Evolutionary conservation across 305 asterid species (phyloP), one percentile per base, ranked within the genome.

Genomic region (Galium porrigens): DNA sequence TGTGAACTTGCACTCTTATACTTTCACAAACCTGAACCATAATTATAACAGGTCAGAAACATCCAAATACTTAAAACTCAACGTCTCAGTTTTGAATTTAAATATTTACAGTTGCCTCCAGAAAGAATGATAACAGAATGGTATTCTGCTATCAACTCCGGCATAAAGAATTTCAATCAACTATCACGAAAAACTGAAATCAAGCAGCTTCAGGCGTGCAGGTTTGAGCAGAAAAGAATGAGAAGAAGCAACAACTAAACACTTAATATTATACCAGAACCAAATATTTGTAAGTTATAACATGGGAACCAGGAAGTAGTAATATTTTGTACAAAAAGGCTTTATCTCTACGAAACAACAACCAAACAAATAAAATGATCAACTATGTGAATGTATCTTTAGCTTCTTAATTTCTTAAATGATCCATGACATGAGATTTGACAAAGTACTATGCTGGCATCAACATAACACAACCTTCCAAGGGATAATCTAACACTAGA

Each of bases 21-120:
- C 61, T 69, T 27, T 66, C 58, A 46, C 63, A 65, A 39, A 61
- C 89, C 82, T 82, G 81, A 65, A 71, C 74, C 30, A 48, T 51
- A 3, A 14, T 14, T 37, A 29, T 44, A 4, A 5, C 20, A 15
- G 12, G 63, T 58, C 20, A 6, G 42, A 41, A 42, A 63, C 7
- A 32, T 49, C 30, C 30, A 61, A 62, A 65, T 11, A 11, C 51
- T 70, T 56, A 66, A 84, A 58, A n/a, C 63, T 33, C 15, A 33
- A 15, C 1, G 17, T 56, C 37, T 56, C 60, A 55, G 20, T 14
- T 30, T 57, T 32, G 15, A 14, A 9, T 14, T 14, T 27, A 42
- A 27, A 56, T 12, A 58, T 58, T 11, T 58, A 3, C 15, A 18
- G n/a, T 32, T 15, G 37, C 42, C 44, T 12, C 62, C 41, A 29